Conservation (phyloP, 192 early-diverging fungal genomes). For the Linnemannia schmuckeri region DNA sequence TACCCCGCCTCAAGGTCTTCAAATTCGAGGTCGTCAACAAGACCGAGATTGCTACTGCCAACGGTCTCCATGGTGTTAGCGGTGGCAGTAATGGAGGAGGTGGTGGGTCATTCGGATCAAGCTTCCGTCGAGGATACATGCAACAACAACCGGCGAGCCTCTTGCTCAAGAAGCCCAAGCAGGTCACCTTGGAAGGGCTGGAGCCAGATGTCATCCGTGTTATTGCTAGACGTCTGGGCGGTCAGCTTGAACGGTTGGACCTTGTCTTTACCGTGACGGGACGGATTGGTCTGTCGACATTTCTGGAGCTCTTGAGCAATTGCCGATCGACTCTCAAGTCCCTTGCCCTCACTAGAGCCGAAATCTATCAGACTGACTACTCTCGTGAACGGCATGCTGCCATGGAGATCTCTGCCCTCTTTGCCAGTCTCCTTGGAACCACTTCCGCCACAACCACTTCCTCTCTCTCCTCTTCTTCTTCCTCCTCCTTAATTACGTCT, state of each 20-base stretch:
- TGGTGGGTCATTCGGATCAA: constrained; percentile 6
- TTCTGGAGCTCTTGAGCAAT: constrained; percentile 35
- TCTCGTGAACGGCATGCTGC: constrained; percentile 16
- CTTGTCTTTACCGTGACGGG: constrained; percentile 30
- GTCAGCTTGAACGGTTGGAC: constrained; percentile 28
- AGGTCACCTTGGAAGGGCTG: constrained; percentile 23
- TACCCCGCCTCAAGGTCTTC: constrained; percentile 43
- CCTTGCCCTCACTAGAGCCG: constrained; percentile 23
- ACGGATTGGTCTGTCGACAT: constrained; percentile 14
- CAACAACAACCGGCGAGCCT: constrained; percentile 21
- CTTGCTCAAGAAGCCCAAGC: constrained; percentile 24
- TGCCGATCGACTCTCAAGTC: constrained; percentile 34
- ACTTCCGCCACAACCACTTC: neutral
- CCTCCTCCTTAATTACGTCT: constrained; percentile 14
- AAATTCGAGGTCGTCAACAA: constrained; percentile 52
- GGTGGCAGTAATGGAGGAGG: neutral
- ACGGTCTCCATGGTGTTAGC: neutral
- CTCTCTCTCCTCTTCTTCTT: neutral
- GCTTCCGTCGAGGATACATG: constrained; percentile 19
- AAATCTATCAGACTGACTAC: constrained; percentile 25
- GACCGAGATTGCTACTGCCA: neutral
- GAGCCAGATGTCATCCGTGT: constrained; percentile 40
- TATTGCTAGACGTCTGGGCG: constrained; percentile 27
- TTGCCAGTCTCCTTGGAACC: constrained; percentile 19
- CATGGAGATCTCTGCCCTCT: constrained; percentile 22